phyloP scores from a whole-genome alignment of 352 stramenopile species.

The Pythium aphanidermatum region DNA sequence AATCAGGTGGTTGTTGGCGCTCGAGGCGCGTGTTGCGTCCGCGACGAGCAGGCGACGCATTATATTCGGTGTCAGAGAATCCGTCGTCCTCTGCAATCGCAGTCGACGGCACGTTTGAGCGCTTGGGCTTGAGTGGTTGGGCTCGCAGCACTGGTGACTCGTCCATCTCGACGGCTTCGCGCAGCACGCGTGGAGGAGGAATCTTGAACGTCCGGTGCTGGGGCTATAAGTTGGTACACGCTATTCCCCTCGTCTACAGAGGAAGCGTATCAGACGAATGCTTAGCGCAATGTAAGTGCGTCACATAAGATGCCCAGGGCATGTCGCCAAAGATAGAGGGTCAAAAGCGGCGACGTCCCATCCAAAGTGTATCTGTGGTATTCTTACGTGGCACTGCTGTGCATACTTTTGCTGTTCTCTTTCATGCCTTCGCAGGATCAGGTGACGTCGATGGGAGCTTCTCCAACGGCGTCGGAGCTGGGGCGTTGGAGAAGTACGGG shows the following conservation, averaged over 20 bases:
- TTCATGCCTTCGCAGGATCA: slow-evolving; percentile 18
- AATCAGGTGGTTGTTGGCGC: slow-evolving; percentile 30
- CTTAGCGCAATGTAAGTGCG: no score
- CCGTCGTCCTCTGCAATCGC: slow-evolving; percentile 43
- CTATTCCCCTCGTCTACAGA: no score
- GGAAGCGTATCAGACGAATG: no score
- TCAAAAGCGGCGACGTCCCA: no score
- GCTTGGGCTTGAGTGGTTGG: slow-evolving; percentile 69
- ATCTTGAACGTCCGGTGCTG: no score
- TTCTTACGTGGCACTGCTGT: no score
- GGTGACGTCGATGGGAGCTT: slow-evolving; percentile 66
- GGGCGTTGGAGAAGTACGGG: slow-evolving; percentile 94
- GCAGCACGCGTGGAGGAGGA: slow-evolving; percentile 25
- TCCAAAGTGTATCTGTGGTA: no score
- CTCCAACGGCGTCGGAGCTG: slow-evolving; percentile 60
- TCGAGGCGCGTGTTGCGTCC: slow-evolving; percentile 48
- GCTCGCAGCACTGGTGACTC: slow-evolving; percentile 43
- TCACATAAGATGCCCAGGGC: no score
- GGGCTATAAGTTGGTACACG: no score
- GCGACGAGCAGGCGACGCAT: slow-evolving; percentile 45
- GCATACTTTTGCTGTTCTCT: no score
- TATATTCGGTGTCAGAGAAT: slow-evolving; percentile 62
- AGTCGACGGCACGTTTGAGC: slow-evolving; percentile 35
- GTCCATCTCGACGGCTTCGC: slow-evolving; percentile 40
- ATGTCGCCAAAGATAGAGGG: no score